Base-by-base conservation (phyloP, 257 asterid species). In the Striga asiatica region DNA sequence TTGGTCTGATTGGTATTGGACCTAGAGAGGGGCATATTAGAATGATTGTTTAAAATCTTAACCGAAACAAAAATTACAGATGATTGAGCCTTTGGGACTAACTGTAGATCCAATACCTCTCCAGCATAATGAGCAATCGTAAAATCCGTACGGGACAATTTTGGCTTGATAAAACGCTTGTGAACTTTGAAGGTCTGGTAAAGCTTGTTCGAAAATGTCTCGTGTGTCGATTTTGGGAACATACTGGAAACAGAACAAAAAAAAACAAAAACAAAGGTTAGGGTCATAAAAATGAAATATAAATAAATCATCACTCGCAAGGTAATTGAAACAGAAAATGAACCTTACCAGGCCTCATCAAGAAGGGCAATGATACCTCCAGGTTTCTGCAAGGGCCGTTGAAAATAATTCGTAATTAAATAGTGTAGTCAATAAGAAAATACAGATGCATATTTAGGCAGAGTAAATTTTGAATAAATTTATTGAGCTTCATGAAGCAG, bases 181-280 rank as follows among this genome's bases (percentile, higher is more conserved):
- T 92, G 92, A 59, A 70, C 21, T 68, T 80, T 88, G 69, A 84
- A 92, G 21, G 89, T 92, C 93, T 92, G 98, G 59, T 78, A 92
- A 46, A 92, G 97, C 94, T 87, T 92, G 65, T 84, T 86, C 0
- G 98, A 56, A 67, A 92, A 88, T 20, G 97, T 92, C 71, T 92
- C 98, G 34, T 92, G 88, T 41, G 98, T 92, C 6, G 98, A 92
- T 80, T 92, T 92, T 29, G 98, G 98, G 72, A 92, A 92, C 98
- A 92, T 92, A 74, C 98, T 92, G 89, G 66, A 78, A 71, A 76
- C 23, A 46, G 34, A 23, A 39, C 20, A 66, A 24, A 21, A 32
- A 69, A 63, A 69, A 23, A 39, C 20, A 66, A 24, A 21, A 32
- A 69, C 60, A 69, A 12, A 2, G 43, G 61, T 57, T 22, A 56